Percentiles rank a stretch among this genome's conserved stretches.
Evolutionary conservation across 1,284 basidiomycete genomes (phyloP).

Genomic region (Ceratobasidium sp.): DNA sequence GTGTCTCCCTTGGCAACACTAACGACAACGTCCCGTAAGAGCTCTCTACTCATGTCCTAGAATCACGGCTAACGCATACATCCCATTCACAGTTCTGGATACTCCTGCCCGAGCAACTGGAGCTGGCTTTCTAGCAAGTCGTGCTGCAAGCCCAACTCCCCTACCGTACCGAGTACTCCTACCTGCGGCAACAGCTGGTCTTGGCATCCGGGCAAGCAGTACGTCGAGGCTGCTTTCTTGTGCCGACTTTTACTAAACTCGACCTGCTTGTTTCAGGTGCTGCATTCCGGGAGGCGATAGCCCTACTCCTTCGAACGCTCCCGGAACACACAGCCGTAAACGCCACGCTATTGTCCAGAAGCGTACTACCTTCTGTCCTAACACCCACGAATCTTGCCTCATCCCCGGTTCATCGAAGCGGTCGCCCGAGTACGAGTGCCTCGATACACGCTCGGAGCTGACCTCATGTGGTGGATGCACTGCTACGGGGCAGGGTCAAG

Average conservation of each 20-base stretch:
- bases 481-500: conserved; percentile 68
- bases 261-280: not conserved
- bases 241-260: not conserved
- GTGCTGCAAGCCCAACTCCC: conserved; percentile 34
- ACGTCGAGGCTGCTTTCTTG: not conserved
- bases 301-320: conserved; percentile 33
- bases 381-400: conserved; percentile 69
- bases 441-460: conserved; percentile 16
- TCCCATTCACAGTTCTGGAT: conserved; percentile 8
- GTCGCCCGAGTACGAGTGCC: conserved; percentile 63
- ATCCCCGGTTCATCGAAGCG: conserved; percentile 58
- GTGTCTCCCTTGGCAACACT: conserved; percentile 31
- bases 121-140: conserved; percentile 30
- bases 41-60: not conserved
- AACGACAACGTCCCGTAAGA: conserved; percentile 16
- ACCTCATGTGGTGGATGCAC: conserved; percentile 75
- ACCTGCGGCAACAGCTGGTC: conserved; percentile 26
- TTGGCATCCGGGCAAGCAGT: conserved; percentile 37
- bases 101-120: conserved; percentile 26
- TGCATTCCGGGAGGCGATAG: conserved; percentile 18
- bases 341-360: conserved; percentile 29
- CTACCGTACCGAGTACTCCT: conserved; percentile 9
- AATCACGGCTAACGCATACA: conserved; percentile 11
- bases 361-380: conserved; percentile 63
- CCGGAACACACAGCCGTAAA: conserved; percentile 21